Base-by-base conservation (phyloP, 441 rosid genomes). In the Croton laevigatus region DNA sequence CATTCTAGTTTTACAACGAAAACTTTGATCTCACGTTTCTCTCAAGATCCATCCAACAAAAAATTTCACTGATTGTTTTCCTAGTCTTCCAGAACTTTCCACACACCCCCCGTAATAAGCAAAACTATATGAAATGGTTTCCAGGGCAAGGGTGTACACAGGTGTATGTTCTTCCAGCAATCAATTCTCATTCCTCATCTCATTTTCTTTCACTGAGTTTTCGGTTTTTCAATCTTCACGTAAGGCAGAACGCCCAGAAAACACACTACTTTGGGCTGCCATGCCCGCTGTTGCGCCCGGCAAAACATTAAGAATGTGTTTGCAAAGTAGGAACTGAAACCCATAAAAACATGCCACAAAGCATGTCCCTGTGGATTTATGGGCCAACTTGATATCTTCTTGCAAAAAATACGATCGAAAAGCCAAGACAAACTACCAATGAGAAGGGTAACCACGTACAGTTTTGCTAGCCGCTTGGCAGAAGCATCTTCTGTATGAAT, bases 271-370 rank as follows among this genome's bases (percentile, higher is more conserved):
- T 82, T 85, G 0, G 97, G 97, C 13, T 74, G 72, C 98, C 98
- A 93, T 19, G 79, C 85, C 48, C 84, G 76, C 54, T 90, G 97
- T 71, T 85, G 84, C 48, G 98, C 98, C 19, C 97, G 88, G 76
- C 98, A 93, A 78, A 90, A 93, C 98, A 93, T 89, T 83, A 90
- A 73, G 83, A 88, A 86, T 2, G 86, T 88, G 81, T 90, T 90
- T 40, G 96, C 96, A 46, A 62, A 88, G 75, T 93, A 93, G 0
- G 91, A 79, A 74, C 83, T 89, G 71, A 93, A 87, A 55, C 97
- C 87, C 97, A 93, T 90, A 51, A 89, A 80, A 8, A 82, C 76
- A 71, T 90, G 96, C 96, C 96, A 88, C 59, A 85, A 70, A 16
- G 98, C 97, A 53, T 93, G 98, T 0, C 97, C 98, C 57, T 89